These are phyloP conservation scores for Pharnaceum exiguum DNA, from an alignment of 148 eudicot genomes.

Conservation along the genomic window DNA sequence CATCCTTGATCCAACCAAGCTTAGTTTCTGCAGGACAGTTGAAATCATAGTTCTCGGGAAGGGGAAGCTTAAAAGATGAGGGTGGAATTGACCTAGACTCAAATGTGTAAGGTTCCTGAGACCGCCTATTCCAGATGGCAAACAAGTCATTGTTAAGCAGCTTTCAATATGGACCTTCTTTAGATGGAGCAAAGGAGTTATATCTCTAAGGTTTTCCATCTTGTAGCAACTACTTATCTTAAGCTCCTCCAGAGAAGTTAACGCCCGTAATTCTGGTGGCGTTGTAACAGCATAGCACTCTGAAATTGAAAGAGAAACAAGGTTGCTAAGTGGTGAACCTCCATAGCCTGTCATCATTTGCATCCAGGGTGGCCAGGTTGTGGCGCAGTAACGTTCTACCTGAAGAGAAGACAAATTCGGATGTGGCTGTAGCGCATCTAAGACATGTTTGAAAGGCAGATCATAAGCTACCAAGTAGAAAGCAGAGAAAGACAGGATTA, in stretches of 20 bases:
- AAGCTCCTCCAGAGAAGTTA: not conserved
- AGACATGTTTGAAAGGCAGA: not conserved
- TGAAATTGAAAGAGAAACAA: not conserved
- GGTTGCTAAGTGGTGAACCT: not conserved
- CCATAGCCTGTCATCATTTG: not conserved
- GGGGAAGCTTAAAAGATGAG: not conserved
- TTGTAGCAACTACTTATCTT: not conserved
- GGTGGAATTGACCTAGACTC: not conserved
- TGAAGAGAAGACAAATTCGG: not conserved
- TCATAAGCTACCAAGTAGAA: not conserved
- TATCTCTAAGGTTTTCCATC: not conserved
- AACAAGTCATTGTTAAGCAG: not conserved
- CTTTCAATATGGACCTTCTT: accelerated
- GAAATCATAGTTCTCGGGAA: not conserved
- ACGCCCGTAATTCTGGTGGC: not conserved
- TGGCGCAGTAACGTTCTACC: not conserved
- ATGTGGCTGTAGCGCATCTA: not conserved
- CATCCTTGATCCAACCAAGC: not conserved
- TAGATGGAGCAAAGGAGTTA: not conserved
- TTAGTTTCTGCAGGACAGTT: not conserved
- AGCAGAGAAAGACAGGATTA: not conserved
- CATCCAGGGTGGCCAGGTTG: not conserved
- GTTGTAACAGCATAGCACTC: not conserved
- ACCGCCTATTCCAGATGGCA: not conserved
- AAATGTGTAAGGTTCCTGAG: not conserved